Base-by-base conservation (phyloP, 176 grass and related monocot species). In the Cenchrus fungigraminus region DNA sequence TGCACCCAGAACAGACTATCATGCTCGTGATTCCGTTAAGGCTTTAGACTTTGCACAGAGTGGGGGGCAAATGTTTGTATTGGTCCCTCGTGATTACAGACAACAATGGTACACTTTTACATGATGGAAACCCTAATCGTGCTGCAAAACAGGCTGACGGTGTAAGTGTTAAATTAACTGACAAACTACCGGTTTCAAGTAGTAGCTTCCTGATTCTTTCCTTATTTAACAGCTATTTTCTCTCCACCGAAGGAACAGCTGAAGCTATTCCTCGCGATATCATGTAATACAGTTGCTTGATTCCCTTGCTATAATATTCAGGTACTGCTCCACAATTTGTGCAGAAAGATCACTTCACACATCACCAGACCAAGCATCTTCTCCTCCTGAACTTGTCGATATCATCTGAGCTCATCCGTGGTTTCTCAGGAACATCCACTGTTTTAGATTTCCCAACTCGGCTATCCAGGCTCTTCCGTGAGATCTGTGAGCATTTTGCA, bases 311-410 rank as follows among this genome's bases (percentile, higher is more conserved):
- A 84, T 62, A 71, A 75, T 75, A 83, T 62, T 54, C 46, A 49
- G 70, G 42, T 70, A 49, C 68, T 56, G 37, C 37, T 84, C 22
- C 69, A 65, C 34, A 29, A 64, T 57, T 63, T 76, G 47, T 46
- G 55, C 54, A 40, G 32, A 49, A 47, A 47, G 19, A 46, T 74
- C 50, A 52, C 61, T 84, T 47, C 17, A 40, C 42, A 43, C 7
- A 83, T 97, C 83, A 97, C 94, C 94, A 97, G 73, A 93, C 89
- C 72, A 97, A 88, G 63, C 94, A 97, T 89, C 94, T 87, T 83
- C 87, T 91, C 71, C 89, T 86, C 58, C 89, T 83, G 50, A 93
- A 93, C 85, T 97, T 97, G 87, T 93, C 91, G 6, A 97, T 90
- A 68, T 97, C 94, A 81, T 97, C 94, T 32, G 91, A 97, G 84